These are phyloP conservation scores for Amphichorda felina DNA, from an alignment of 2,329 filamentous ascomycete species.

Conservation along the genomic window DNA sequence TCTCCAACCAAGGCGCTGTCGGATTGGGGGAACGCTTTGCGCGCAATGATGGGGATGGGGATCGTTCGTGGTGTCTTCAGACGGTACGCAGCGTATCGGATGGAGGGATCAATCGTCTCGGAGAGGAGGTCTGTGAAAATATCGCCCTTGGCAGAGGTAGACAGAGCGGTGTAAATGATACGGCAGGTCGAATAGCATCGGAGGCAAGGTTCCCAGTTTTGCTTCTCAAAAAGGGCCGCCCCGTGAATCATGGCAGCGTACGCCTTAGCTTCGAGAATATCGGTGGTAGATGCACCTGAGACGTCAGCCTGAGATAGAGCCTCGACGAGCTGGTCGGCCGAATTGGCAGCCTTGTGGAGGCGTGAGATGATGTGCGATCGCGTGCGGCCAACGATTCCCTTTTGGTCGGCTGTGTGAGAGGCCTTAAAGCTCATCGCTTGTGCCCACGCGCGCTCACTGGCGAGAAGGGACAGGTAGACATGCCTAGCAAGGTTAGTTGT, in stretches of 20 bases:
- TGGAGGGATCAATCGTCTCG: slow-evolving; percentile 81
- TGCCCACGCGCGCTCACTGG: slow-evolving; percentile 85
- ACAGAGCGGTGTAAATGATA: slow-evolving; percentile 71
- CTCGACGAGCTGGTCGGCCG: slow-evolving; percentile 55
- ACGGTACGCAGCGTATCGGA: slow-evolving; percentile 91
- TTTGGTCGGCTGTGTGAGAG: slow-evolving; percentile 64
- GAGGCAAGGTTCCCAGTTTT: slow-evolving; percentile 71
- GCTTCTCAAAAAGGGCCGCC: slow-evolving; percentile 74
- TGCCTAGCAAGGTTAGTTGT: slow-evolving; percentile 37
- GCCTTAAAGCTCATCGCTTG: slow-evolving; percentile 93
- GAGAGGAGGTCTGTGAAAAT: slow-evolving; percentile 77
- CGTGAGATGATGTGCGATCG: slow-evolving; percentile 84
- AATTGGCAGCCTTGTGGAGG: slow-evolving; percentile 64
- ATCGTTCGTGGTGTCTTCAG: slow-evolving; percentile 77
- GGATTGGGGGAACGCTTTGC: slow-evolving; percentile 62
- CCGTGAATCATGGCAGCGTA: slow-evolving; percentile 71
- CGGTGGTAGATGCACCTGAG: slow-evolving; percentile 55
- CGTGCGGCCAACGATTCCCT: slow-evolving; percentile 66
- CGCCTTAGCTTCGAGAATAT: slow-evolving; percentile 75
- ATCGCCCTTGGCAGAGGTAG: slow-evolving; percentile 49
- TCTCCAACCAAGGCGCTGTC: slow-evolving; percentile 50
- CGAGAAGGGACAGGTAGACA: slow-evolving; percentile 68
- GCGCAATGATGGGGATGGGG: slow-evolving; percentile 67
- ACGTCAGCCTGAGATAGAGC: slow-evolving; percentile 49
- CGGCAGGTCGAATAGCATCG: slow-evolving; percentile 63